phyloP scores from a whole-genome alignment of 2,329 filamentous ascomycete genomes.

The Phaeoacremonium minimum region DNA sequence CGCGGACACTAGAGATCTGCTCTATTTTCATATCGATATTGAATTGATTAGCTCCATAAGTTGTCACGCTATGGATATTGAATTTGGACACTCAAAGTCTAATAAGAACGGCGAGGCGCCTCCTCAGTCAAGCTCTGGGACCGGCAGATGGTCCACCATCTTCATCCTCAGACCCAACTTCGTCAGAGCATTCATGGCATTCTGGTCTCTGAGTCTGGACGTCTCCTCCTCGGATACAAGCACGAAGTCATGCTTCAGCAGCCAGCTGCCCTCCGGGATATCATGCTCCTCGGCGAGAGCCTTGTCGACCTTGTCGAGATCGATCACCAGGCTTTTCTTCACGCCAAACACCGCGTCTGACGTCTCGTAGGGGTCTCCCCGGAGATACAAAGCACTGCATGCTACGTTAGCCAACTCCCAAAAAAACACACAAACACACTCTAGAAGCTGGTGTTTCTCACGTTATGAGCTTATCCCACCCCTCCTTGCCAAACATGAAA shows the following conservation, averaged over 20 bases:
- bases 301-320: conserved; percentile 46
- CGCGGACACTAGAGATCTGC: conserved; percentile 28
- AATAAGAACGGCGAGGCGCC: no score
- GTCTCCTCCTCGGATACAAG: conserved; percentile 70
- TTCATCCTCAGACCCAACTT: conserved; percentile 65
- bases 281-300: conserved; percentile 56
- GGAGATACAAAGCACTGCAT: conserved; percentile 67
- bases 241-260: conserved; percentile 73
- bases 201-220: conserved; percentile 56
- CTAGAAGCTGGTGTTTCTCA: conserved; percentile 41
- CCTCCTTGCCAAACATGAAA: conserved; percentile 81
- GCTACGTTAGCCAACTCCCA: conserved; percentile 3
- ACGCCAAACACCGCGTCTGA: conserved; percentile 85
- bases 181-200: conserved; percentile 62
- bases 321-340: conserved; percentile 73
- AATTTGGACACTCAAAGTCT: no score
- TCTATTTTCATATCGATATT: not conserved
- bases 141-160: conserved; percentile 70
- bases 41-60: not conserved
- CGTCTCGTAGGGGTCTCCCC: conserved; percentile 75
- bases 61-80: conserved; percentile 4
- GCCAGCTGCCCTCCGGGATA: conserved; percentile 57
- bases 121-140: conserved; percentile 57
- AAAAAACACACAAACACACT: no score
- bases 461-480: conserved; percentile 80